Evolutionary conservation across 768 basidiomycete species (phyloP).

Genomic region (Collybia sp.): DNA sequence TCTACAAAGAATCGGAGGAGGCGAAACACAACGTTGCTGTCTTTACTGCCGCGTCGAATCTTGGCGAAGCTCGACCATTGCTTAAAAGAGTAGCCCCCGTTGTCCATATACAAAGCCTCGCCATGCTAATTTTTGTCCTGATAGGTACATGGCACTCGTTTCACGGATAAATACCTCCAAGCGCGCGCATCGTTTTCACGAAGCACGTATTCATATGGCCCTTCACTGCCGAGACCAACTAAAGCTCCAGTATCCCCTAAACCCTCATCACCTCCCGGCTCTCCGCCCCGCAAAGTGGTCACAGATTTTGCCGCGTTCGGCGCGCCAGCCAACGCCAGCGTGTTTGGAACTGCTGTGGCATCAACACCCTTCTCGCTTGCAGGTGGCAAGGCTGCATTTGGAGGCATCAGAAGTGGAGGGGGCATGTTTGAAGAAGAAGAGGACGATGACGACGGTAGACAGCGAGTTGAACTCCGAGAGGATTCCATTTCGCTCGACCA

Average conservation of each 20-base stretch:
- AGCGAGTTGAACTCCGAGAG: slow-evolving; percentile 74
- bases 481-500: slow-evolving; percentile 92
- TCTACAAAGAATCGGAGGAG: slow-evolving; percentile 89
- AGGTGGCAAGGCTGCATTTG: slow-evolving; percentile 81
- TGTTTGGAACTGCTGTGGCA: slow-evolving; percentile 81
- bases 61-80: slow-evolving; percentile 70
- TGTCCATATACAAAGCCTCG: slow-evolving; percentile 5
- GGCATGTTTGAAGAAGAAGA: slow-evolving; percentile 56
- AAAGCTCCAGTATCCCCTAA: slow-evolving; percentile 39
- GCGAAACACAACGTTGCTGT: slow-evolving; percentile 86
- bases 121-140: slow-evolving; percentile 6
- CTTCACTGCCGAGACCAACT: slow-evolving; percentile 38
- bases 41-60: slow-evolving; percentile 67
- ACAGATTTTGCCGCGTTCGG: slow-evolving; percentile 87
- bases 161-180: slow-evolving; percentile 93
- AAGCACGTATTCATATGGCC: slow-evolving; percentile 47
- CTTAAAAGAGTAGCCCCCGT: slow-evolving; percentile 65
- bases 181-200: slow-evolving; percentile 59
- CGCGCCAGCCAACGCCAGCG: slow-evolving; percentile 66
- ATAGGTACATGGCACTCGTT: slow-evolving; percentile 91
- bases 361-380: slow-evolving; percentile 77
- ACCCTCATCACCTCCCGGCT: slow-evolving; percentile 29
- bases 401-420: slow-evolving; percentile 54
- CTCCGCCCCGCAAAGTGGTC: slow-evolving; percentile 84
- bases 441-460: slow-evolving; percentile 63